These are phyloP conservation scores for Fennellomyces sp. DNA, from an alignment of 371 early-diverging fungal genomes.

Conservation along the genomic window DNA sequence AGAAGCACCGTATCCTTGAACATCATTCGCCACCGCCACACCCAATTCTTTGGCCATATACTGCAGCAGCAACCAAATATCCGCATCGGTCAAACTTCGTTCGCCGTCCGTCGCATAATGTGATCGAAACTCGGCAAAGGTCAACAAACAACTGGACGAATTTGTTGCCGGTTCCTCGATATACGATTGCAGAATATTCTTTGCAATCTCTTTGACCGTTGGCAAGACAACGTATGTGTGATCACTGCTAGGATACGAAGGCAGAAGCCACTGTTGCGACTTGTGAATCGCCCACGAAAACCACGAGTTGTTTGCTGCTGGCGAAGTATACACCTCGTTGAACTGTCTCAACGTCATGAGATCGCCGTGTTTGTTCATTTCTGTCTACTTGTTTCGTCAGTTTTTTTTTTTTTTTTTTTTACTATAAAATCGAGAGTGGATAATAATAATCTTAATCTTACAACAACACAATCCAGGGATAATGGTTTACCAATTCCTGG, in stretches of 20 bases:
- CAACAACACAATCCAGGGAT: slow-evolving; percentile 17
- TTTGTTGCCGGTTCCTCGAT: slow-evolving; percentile 14
- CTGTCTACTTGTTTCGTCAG: slow-evolving; percentile 5
- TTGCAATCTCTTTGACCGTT: slow-evolving; percentile 28
- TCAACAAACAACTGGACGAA: slow-evolving; percentile 26
- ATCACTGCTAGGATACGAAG: background rate
- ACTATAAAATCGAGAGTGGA: background rate
- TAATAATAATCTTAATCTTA: slow-evolving; percentile 2
- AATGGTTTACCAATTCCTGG: slow-evolving; percentile 22
- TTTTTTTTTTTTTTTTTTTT: background rate
- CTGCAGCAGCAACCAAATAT: slow-evolving; percentile 30
- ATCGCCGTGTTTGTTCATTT: slow-evolving; percentile 27
- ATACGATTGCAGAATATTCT: slow-evolving; percentile 12
- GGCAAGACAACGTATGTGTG: slow-evolving; percentile 33
- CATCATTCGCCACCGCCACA: slow-evolving; percentile 29
- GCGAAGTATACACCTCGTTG: slow-evolving; percentile 7
- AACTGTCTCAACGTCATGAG: slow-evolving; percentile 27
- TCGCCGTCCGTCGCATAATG: slow-evolving; percentile 20
- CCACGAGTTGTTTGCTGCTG: slow-evolving; percentile 5
- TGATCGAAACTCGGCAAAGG: slow-evolving; percentile 36
- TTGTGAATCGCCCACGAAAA: slow-evolving; percentile 11
- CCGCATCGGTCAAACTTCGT: slow-evolving; percentile 32
- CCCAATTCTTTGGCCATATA: slow-evolving; percentile 35
- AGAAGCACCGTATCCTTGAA: slow-evolving; percentile 32
- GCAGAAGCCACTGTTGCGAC: background rate